Evolutionary conservation across 106 monocot genomes (phyloP).

Genomic region (Amphibolis antarctica): DNA sequence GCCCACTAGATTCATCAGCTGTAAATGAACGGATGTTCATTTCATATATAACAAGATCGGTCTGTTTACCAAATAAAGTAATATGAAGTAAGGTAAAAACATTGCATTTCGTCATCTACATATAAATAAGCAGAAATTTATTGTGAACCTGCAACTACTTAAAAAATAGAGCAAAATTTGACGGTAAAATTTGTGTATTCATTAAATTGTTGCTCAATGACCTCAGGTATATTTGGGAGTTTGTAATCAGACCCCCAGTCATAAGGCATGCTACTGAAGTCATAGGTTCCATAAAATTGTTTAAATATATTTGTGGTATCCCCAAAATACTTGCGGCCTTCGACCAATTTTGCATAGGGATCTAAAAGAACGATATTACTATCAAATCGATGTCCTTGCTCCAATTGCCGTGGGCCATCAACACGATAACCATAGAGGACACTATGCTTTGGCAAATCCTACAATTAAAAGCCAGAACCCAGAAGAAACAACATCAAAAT

Average conservation of each 20-base stretch:
- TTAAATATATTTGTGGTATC: conserved; percentile 43
- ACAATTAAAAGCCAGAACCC: not conserved
- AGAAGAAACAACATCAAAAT: conserved; percentile 1
- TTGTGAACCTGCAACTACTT: not conserved
- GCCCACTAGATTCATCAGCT: conserved; percentile 70
- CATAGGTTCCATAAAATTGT: conserved; percentile 68
- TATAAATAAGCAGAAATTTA: not conserved
- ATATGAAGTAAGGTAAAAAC: not conserved
- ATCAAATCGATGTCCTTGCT: conserved; percentile 82
- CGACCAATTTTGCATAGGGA: conserved; percentile 93
- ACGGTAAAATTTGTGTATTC: not conserved
- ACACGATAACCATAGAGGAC: conserved; percentile 81
- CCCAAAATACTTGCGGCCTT: conserved; percentile 67
- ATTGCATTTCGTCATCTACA: not conserved
- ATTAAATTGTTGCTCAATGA: conserved; percentile 7
- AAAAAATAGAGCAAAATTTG: not conserved
- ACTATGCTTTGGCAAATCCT: conserved; percentile 63
- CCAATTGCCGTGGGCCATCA: conserved; percentile 62
- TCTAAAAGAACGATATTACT: conserved; percentile 60
- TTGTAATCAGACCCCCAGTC: conserved; percentile 89
- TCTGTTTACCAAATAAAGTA: conserved; percentile 25
- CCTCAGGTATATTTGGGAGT: conserved; percentile 87
- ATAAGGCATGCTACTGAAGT: conserved; percentile 53
- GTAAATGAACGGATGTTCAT: conserved; percentile 94
- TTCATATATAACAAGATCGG: conserved; percentile 93